phyloP scores from a whole-genome alignment of 208 protist species.

The Leishmania gerbilli region DNA sequence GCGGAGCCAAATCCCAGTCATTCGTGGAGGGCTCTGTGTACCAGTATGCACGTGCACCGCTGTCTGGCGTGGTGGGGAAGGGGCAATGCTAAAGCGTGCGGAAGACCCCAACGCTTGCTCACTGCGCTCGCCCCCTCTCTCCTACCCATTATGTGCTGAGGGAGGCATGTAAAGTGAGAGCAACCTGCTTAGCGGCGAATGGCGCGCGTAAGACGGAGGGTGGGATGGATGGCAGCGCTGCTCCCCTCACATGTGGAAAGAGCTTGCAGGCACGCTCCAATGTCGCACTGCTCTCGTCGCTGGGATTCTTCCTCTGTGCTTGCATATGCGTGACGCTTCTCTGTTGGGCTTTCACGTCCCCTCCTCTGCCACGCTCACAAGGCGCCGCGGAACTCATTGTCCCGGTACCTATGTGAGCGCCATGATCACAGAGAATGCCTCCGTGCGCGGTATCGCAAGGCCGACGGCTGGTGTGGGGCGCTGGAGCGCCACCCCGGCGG shows the following conservation, averaged over 20 bases:
- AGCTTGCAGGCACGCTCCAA: not conserved
- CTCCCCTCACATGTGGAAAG: not conserved
- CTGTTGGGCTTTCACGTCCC: too few species aligned
- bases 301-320: not conserved
- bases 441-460: too few species aligned
- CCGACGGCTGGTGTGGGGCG: too few species aligned
- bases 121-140: not conserved
- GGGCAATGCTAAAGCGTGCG: not conserved
- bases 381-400: not conserved
- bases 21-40: not conserved
- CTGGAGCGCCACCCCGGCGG: too few species aligned
- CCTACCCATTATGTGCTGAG: not conserved
- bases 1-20: not conserved
- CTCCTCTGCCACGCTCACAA: not conserved
- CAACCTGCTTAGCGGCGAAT: not conserved
- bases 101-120: not conserved
- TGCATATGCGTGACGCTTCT: not conserved
- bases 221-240: not conserved
- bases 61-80: not conserved
- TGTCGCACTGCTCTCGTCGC: not conserved
- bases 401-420: not conserved
- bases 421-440: not conserved
- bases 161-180: not conserved
- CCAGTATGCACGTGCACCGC: not conserved
- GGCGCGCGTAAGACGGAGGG: not conserved